Conservation (phyloP, 108 stramenopile genomes). For the Cyclotella kingstonii region DNA sequence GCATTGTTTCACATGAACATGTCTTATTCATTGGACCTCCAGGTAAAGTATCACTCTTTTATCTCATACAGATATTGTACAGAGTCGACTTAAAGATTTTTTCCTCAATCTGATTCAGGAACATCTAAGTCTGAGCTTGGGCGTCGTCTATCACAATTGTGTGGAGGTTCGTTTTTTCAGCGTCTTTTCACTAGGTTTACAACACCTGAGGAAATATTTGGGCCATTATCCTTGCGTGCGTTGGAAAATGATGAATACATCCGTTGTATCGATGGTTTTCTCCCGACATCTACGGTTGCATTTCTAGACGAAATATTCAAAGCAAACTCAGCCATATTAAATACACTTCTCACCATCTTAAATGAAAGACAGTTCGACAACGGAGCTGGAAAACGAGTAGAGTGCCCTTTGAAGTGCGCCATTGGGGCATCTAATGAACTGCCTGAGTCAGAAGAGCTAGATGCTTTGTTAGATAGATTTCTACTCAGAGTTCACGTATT, state of each 20-base stretch:
- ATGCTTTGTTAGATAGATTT: slow-evolving; percentile 75
- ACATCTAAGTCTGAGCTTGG: slow-evolving; percentile 58
- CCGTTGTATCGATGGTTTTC: slow-evolving; percentile 62
- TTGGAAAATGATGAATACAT: slow-evolving; percentile 74
- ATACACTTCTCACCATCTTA: slow-evolving; percentile 73
- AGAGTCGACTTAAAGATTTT: background rate
- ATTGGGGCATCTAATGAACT: slow-evolving; percentile 80
- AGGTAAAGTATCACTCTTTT: slow-evolving; percentile 8
- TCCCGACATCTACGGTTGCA: slow-evolving; percentile 56
- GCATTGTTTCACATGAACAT: slow-evolving; percentile 66
- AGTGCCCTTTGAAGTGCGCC: slow-evolving; percentile 67
- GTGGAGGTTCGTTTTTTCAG: slow-evolving; percentile 72
- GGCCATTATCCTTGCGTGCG: slow-evolving; percentile 58
- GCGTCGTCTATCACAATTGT: slow-evolving; percentile 53
- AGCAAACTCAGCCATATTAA: slow-evolving; percentile 74
- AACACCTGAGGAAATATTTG: slow-evolving; percentile 70
- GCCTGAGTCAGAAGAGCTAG: slow-evolving; percentile 71
- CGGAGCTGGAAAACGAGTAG: slow-evolving; percentile 51
- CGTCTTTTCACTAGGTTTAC: slow-evolving; percentile 72
- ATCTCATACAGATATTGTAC: background rate
- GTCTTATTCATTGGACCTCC: slow-evolving; percentile 59
- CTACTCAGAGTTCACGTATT: slow-evolving; percentile 62
- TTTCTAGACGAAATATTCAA: slow-evolving; percentile 77
- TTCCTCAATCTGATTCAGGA: too few relatives aligned
- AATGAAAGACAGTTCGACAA: slow-evolving; percentile 80